phyloP scores from a whole-genome alignment of 306 rosid genomes.

The Dalbergia cochinchinensis region DNA sequence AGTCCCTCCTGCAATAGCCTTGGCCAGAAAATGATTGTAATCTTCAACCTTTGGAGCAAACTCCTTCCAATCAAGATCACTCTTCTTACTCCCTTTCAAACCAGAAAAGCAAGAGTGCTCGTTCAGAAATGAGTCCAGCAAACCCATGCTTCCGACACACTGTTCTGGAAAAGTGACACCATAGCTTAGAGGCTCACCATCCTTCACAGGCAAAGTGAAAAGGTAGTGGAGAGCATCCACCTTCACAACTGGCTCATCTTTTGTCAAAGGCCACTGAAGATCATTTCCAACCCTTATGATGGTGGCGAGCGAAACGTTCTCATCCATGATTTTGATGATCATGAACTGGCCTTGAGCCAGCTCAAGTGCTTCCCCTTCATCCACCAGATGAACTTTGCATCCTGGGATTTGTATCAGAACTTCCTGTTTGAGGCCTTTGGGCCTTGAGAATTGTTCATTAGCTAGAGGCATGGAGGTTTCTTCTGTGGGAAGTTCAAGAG shows the following conservation, averaged over 20 bases:
- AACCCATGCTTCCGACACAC: slow-evolving; percentile 49
- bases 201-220: slow-evolving; percentile 77
- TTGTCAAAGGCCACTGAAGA: slow-evolving; percentile 86
- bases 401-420: slow-evolving; percentile 65
- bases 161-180: slow-evolving; percentile 77
- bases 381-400: slow-evolving; percentile 82
- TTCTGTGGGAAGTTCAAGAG: slow-evolving; percentile 14
- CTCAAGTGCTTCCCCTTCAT: slow-evolving; percentile 76
- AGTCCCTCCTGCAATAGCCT: slow-evolving; percentile 92
- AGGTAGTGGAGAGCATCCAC: slow-evolving; percentile 70
- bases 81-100: slow-evolving; percentile 42
- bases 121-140: slow-evolving; percentile 71
- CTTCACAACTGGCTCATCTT: slow-evolving; percentile 94
- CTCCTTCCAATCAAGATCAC: slow-evolving; percentile 82
- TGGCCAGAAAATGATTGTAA: slow-evolving; percentile 84
- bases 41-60: slow-evolving; percentile 87
- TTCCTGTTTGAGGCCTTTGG: slow-evolving; percentile 57
- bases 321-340: slow-evolving; percentile 63
- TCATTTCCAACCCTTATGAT: slow-evolving; percentile 70
- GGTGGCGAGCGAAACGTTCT: slow-evolving; percentile 69
- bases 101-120: slow-evolving; percentile 77
- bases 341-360: slow-evolving; percentile 75
- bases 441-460: slow-evolving; percentile 38
- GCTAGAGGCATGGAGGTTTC: neutral
- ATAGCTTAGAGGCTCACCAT: slow-evolving; percentile 85